Conservation (phyloP, 2,329 filamentous ascomycete species). For the Setomelanomma holmii region DNA sequence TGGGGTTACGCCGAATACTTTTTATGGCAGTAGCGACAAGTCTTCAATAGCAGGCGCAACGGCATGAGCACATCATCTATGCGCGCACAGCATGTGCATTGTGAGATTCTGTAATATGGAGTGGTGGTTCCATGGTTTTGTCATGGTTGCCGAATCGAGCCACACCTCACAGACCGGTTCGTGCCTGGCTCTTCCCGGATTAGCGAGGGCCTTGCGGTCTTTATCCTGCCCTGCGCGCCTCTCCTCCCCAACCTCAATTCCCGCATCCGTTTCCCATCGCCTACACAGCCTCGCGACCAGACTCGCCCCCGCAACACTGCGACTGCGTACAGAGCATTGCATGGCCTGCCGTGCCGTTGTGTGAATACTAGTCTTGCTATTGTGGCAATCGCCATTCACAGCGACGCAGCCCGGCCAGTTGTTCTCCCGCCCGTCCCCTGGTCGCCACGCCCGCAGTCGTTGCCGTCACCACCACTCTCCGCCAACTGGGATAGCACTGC, state of each 20-base stretch:
- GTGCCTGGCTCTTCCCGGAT: background rate
- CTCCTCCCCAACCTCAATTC: background rate
- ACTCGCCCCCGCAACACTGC: constrained; percentile 14
- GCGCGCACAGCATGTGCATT: background rate
- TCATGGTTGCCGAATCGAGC: background rate
- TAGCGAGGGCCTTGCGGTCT: background rate
- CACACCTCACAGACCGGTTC: background rate
- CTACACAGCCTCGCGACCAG: constrained; percentile 6
- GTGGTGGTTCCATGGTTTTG: background rate
- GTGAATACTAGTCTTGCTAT: constrained; percentile 13
- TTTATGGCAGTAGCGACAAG: too few species aligned
- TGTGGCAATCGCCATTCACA: constrained; percentile 21
- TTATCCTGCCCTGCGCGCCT: constrained; percentile 15
- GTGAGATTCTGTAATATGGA: background rate
- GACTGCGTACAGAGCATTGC: constrained; percentile 21
- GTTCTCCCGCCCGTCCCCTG: constrained; percentile 18
- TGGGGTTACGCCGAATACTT: too few species aligned
- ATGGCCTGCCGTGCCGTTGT: constrained; percentile 28
- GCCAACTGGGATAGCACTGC: too few species aligned
- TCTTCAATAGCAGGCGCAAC: too few species aligned
- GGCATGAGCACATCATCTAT: too few species aligned
- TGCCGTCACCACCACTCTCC: constrained; percentile 30
- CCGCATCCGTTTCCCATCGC: background rate
- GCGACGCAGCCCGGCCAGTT: constrained; percentile 15
- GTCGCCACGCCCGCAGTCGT: constrained; percentile 33